These are phyloP conservation scores for Quillaja saponaria DNA, from an alignment of 306 rosid genomes.

Conservation along the genomic window DNA sequence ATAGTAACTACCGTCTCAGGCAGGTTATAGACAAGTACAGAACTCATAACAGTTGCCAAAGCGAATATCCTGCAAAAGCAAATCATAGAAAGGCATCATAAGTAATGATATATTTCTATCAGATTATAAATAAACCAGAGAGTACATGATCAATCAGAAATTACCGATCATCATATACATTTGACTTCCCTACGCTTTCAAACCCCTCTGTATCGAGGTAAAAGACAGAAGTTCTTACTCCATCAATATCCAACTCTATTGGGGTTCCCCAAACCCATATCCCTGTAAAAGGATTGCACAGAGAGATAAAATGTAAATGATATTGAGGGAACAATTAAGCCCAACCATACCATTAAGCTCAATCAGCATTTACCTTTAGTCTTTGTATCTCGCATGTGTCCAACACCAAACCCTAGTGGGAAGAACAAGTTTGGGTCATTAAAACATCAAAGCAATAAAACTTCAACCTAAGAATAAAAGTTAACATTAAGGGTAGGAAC, in stretches of 20 bases:
- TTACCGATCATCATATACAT: constrained; percentile 97
- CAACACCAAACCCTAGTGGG: constrained; percentile 87
- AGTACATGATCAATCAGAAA: constrained; percentile 30
- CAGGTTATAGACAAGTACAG: constrained; percentile 87
- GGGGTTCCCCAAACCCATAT: constrained; percentile 99
- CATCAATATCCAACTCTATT: constrained; percentile 70
- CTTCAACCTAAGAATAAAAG: constrained; percentile 19
- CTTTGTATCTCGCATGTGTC: constrained; percentile 96
- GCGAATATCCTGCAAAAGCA: constrained; percentile 81
- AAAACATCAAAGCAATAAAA: constrained; percentile 25
- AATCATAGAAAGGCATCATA: constrained; percentile 23
- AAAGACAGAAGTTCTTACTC: constrained; percentile 84
- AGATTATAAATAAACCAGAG: constrained; percentile 22
- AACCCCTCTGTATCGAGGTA: constrained; percentile 98
- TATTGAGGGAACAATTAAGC: constrained; percentile 19
- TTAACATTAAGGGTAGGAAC: constrained; percentile 1
- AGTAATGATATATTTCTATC: constrained; percentile 9
- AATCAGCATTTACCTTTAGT: constrained; percentile 71
- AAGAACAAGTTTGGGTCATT: constrained; percentile 8
- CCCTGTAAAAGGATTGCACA: constrained; percentile 46
- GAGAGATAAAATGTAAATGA: constrained; percentile 23
- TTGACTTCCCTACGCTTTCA: constrained; percentile 95
- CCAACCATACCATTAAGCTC: constrained; percentile 33
- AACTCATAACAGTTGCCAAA: constrained; percentile 92
- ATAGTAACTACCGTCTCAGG: constrained; percentile 80